Percentiles rank a stretch among this genome's conserved stretches.
These are phyloP conservation scores for Boletus vinaceobasis DNA, from an alignment of 768 basidiomycete species.

Conservation along the genomic window DNA sequence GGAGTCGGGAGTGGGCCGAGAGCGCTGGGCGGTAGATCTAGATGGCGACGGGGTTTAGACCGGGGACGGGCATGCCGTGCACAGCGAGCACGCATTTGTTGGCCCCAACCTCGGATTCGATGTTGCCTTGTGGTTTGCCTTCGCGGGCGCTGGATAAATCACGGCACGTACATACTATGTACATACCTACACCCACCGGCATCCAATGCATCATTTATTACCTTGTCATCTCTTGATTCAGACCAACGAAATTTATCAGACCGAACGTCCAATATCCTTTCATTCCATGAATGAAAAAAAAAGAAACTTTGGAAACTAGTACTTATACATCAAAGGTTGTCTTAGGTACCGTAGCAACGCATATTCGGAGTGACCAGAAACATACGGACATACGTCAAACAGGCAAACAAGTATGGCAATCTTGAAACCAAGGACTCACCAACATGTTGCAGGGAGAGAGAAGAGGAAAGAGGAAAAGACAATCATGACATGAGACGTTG, in stretches of 20 bases:
- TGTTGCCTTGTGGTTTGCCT: too few relatives aligned
- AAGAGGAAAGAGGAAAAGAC: not conserved
- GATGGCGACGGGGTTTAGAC: not conserved
- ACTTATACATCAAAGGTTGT: constrained; percentile 21
- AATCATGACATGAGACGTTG: constrained; percentile 11
- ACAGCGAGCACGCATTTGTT: not conserved
- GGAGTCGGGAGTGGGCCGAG: constrained; percentile 82
- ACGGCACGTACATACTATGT: not conserved
- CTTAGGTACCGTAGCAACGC: constrained; percentile 18
- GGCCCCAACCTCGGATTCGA: too few relatives aligned
- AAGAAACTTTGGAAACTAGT: constrained; percentile 17
- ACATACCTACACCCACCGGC: not conserved
- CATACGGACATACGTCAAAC: constrained; percentile 8
- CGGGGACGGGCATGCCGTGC: not conserved
- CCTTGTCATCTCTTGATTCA: not conserved
- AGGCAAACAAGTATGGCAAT: not conserved
- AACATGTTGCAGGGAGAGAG: not conserved
- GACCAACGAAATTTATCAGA: not conserved
- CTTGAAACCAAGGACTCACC: constrained; percentile 4
- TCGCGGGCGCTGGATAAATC: not conserved
- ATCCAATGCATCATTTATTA: not conserved
- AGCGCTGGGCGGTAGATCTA: constrained; percentile 29
- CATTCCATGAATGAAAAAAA: too few relatives aligned
- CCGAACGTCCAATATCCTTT: constrained; percentile 1
- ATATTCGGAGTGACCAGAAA: constrained; percentile 12